A percentile compares a stretch with the other conserved stretches of the same genome.
Conservation (phyloP, 768 basidiomycete species). For the Tulasnella sp. region DNA sequence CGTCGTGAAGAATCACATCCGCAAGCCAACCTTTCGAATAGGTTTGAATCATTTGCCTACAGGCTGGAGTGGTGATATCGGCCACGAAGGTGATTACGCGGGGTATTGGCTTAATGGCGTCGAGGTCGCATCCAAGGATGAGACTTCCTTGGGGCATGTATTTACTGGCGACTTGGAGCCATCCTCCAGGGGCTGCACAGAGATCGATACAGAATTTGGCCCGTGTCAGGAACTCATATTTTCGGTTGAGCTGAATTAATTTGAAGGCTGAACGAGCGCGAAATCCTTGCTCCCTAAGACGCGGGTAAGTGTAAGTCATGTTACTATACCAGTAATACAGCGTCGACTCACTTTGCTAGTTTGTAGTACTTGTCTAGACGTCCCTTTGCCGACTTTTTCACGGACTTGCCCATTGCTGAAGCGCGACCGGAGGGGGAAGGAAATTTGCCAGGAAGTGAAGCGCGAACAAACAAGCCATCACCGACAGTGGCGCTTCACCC, state of each 20-base stretch:
- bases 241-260: conserved; percentile 97
- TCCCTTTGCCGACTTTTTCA: conserved; percentile 96
- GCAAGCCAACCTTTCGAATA: conserved; percentile 99
- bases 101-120: conserved; percentile 94
- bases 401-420: conserved; percentile 66
- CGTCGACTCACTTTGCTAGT: conserved; percentile 73
- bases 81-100: conserved; percentile 87
- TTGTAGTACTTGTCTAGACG: conserved; percentile 98
- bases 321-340: conserved; percentile 15
- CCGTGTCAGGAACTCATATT: conserved; percentile 87
- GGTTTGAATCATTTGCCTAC: conserved; percentile 79
- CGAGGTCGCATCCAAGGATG: conserved; percentile 94
- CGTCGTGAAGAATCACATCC: conserved; percentile 96
- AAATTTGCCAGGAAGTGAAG: conserved; percentile 15
- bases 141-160: conserved; percentile 93
- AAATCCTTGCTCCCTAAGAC: conserved; percentile 92
- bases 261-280: conserved; percentile 99
- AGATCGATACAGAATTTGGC: conserved; percentile 95
- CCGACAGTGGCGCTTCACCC: not conserved
- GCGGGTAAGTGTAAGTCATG: conserved; percentile 31
- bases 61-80: conserved; percentile 92
- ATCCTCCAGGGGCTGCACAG: conserved; percentile 98
- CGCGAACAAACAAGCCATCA: conserved; percentile 1
- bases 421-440: not conserved
- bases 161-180: conserved; percentile 98